phyloP scores from a whole-genome alignment of 768 basidiomycete species.

The Asterophora parasitica region DNA sequence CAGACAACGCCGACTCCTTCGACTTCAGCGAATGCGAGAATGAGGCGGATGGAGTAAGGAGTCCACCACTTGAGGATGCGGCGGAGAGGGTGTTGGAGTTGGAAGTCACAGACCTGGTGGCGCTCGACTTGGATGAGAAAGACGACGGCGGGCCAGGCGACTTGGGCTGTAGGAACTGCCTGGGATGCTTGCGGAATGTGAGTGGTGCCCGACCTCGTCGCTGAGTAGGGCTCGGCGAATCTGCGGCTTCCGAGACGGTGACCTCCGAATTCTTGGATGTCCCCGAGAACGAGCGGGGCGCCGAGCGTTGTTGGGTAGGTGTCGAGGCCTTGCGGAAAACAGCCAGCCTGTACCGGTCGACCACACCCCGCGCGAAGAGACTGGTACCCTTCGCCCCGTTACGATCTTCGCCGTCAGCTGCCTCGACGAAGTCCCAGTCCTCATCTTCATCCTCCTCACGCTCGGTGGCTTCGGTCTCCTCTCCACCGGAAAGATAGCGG shows the following conservation, averaged over 20 bases:
- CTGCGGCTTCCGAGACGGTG: slow-evolving; percentile 32
- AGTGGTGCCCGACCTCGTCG: slow-evolving; percentile 65
- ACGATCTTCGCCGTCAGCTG: slow-evolving; percentile 74
- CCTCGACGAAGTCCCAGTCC: slow-evolving; percentile 90
- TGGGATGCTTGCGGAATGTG: slow-evolving; percentile 67
- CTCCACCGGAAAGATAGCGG: slow-evolving; percentile 53
- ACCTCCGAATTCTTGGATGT: slow-evolving; percentile 52
- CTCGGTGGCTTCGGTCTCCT: slow-evolving; percentile 41
- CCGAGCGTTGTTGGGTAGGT: slow-evolving; percentile 40
- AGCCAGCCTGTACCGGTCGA: slow-evolving; percentile 79
- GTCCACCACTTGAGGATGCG: slow-evolving; percentile 37
- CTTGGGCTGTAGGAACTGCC: slow-evolving; percentile 69
- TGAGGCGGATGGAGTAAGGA: slow-evolving; percentile 64
- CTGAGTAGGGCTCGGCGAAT: slow-evolving; percentile 46
- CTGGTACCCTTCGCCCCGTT: slow-evolving; percentile 78
- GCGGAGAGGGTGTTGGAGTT: slow-evolving; percentile 45
- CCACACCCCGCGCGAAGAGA: slow-evolving; percentile 87
- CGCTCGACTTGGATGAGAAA: slow-evolving; percentile 36
- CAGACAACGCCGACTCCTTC: slow-evolving; percentile 73
- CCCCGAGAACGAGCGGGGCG: slow-evolving; percentile 50
- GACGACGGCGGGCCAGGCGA: slow-evolving; percentile 49
- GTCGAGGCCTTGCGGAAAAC: slow-evolving; percentile 84
- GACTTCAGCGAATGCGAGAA: slow-evolving; percentile 71
- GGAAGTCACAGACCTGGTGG: slow-evolving; percentile 35
- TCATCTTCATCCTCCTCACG: slow-evolving; percentile 68